Conservation (phyloP, 2,329 filamentous ascomycete genomes). For the Colletotrichum tropicicola region DNA sequence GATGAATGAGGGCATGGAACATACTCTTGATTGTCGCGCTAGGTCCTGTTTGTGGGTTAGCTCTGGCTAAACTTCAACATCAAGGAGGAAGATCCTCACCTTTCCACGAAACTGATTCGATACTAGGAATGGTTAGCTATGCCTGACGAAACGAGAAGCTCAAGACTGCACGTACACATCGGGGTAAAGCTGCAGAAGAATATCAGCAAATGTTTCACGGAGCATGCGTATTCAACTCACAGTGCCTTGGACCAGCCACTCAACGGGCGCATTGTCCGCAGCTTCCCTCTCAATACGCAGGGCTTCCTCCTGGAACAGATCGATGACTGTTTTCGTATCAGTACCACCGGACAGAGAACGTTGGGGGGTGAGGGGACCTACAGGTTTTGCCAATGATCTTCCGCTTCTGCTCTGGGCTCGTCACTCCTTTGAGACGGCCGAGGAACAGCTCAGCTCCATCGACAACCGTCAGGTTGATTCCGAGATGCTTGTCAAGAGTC, state of each 20-base stretch:
- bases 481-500: conserved; percentile 79
- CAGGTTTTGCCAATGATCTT: conserved; percentile 85
- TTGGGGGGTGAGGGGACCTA: conserved; percentile 23
- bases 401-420: conserved; percentile 85
- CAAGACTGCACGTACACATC: conserved; percentile 33
- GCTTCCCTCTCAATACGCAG: conserved; percentile 73
- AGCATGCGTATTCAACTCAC: not conserved
- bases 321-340: too few relatives aligned
- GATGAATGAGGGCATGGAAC: not conserved
- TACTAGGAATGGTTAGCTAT: not conserved
- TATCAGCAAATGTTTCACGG: not conserved
- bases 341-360: conserved; percentile 12
- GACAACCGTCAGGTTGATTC: conserved; percentile 90
- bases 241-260: conserved; percentile 83
- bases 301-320: conserved; percentile 64
- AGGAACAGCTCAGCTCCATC: conserved; percentile 84
- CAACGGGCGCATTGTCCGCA: conserved; percentile 74
- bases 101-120: conserved; percentile 3
- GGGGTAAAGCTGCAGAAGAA: conserved; percentile 11
- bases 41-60: not conserved
- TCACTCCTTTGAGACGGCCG: conserved; percentile 76
- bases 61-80: not conserved
- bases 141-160: not conserved
- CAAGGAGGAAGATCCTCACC: too few relatives aligned
- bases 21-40: conserved; percentile 56